Conservation (phyloP, 495 filamentous ascomycete species). For the Terfezia boudieri region DNA sequence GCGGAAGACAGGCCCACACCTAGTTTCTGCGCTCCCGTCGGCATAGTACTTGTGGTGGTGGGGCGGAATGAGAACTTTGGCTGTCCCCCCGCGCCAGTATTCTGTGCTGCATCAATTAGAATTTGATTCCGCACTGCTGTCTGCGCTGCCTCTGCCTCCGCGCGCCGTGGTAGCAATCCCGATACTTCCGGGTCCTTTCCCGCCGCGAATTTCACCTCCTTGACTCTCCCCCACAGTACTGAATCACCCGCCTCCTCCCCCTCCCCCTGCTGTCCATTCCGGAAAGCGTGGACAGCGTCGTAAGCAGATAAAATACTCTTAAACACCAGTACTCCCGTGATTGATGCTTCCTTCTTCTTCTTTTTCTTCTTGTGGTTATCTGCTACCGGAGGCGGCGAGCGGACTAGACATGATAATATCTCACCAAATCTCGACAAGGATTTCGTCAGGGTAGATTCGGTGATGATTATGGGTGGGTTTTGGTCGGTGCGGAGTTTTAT, state of each 20-base stretch:
- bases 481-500: not conserved
- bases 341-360: constrained; percentile 11
- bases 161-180: not conserved
- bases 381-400: not conserved
- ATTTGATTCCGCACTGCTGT: not conserved
- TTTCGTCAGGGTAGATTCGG: not conserved
- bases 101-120: too few relatives aligned
- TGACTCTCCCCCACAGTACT: constrained; percentile 3
- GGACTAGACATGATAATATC: not conserved
- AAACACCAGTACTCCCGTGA: constrained; percentile 14
- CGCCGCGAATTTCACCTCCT: constrained; percentile 10
- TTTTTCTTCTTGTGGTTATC: not conserved
- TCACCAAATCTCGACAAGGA: too few relatives aligned
- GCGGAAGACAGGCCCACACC: not conserved
- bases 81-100: not conserved
- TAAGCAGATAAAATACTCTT: constrained; percentile 14
- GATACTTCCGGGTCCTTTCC: constrained; percentile 13
- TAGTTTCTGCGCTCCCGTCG: not conserved
- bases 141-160: not conserved
- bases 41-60: not conserved
- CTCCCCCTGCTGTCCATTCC: not conserved
- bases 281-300: constrained; percentile 8
- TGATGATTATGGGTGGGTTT: not conserved
- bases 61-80: not conserved
- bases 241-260: not conserved